Conservation (phyloP, 208 protist genomes). For the Crithidia expoeki region DNA sequence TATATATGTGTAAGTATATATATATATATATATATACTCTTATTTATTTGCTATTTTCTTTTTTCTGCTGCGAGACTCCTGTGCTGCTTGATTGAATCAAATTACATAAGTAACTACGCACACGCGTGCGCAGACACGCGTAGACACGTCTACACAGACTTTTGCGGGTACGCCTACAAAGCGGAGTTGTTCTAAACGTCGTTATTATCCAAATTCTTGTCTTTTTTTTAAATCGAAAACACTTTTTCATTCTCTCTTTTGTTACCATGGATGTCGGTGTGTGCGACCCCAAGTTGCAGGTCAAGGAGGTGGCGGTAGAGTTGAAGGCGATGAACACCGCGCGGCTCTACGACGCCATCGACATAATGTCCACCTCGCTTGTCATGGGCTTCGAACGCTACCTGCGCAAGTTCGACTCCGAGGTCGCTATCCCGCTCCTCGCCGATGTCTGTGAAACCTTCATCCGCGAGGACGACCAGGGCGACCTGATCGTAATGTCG, state of each 20-base stretch:
- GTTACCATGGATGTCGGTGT: conserved; percentile 28
- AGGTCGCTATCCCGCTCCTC: conserved; percentile 50
- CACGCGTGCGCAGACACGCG: too few relatives aligned
- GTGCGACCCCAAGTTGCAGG: conserved; percentile 54
- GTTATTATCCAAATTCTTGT: background rate
- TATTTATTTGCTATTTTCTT: too few relatives aligned
- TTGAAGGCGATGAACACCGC: conserved; percentile 44
- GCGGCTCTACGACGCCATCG: conserved; percentile 56
- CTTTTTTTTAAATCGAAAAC: background rate
- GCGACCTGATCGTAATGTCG: conserved; percentile 68
- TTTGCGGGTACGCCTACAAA: too few relatives aligned
- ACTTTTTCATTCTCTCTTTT: conserved; percentile 13
- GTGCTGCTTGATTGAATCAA: too few relatives aligned
- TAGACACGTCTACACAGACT: too few relatives aligned
- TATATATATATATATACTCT: too few relatives aligned
- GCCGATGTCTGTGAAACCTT: conserved; percentile 53
- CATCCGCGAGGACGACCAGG: conserved; percentile 31
- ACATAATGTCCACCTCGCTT: conserved; percentile 65
- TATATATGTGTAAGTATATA: too few relatives aligned
- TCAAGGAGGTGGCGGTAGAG: conserved; percentile 49
- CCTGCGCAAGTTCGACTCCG: conserved; percentile 77
- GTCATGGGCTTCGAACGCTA: conserved; percentile 88
- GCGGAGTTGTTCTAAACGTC: too few relatives aligned
- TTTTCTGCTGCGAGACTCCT: too few relatives aligned
- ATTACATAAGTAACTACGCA: too few relatives aligned